phyloP scores from a whole-genome alignment of 768 basidiomycete genomes.

The Lepiota venenata region DNA sequence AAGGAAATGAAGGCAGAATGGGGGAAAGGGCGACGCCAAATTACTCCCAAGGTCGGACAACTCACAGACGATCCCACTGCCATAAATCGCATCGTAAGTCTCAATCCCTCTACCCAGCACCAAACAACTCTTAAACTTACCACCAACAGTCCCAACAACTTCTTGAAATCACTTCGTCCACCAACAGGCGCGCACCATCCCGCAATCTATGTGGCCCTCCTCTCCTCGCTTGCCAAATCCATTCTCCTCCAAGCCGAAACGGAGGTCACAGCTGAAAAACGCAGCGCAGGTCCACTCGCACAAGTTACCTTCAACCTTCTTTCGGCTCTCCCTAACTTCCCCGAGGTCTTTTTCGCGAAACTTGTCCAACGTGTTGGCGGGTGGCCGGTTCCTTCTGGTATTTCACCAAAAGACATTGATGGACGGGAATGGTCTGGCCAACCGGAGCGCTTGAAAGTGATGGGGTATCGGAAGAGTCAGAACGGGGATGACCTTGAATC shows the following conservation, averaged over 20 bases:
- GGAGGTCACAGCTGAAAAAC: conserved; percentile 86
- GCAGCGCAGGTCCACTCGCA: conserved; percentile 80
- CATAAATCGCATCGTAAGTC: conserved; percentile 63
- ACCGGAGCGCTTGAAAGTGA: conserved; percentile 41
- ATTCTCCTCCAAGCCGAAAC: conserved; percentile 91
- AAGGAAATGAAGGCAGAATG: conserved; percentile 55
- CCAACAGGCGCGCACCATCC: conserved; percentile 24
- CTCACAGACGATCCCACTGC: conserved; percentile 66
- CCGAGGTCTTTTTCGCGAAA: conserved; percentile 77
- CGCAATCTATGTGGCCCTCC: conserved; percentile 66
- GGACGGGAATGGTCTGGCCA: conserved; percentile 41
- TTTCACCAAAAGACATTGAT: conserved; percentile 52
- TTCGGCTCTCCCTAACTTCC: conserved; percentile 52
- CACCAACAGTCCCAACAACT: conserved; percentile 35
- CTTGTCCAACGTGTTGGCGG: conserved; percentile 86
- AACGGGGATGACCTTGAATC: conserved; percentile 47
- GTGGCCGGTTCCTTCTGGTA: conserved; percentile 73
- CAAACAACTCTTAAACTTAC: too few relatives aligned
- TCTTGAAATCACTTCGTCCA: conserved; percentile 31
- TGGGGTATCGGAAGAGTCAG: conserved; percentile 49
- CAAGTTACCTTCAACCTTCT: conserved; percentile 72
- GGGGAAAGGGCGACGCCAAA: conserved; percentile 67
- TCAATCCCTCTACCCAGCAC: conserved; percentile 7
- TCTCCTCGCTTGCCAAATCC: conserved; percentile 86
- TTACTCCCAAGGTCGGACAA: conserved; percentile 87